Conservation (phyloP, 1,284 basidiomycete genomes). For the Melampsora americana region DNA sequence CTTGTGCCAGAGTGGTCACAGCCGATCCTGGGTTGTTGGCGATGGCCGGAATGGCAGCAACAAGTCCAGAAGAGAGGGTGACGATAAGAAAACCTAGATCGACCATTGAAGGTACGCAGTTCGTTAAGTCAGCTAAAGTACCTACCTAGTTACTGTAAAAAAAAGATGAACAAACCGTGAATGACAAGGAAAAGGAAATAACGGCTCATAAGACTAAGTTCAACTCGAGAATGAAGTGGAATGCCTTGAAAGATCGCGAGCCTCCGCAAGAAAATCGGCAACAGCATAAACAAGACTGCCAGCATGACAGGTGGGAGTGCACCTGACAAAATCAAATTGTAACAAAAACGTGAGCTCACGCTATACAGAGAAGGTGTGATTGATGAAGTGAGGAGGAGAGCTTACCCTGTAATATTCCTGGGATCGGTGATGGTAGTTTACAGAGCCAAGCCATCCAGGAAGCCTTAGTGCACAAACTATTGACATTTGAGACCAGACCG, state of each 20-base stretch:
- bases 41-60: constrained; percentile 66
- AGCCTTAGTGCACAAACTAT: constrained; percentile 65
- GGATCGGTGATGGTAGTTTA: constrained; percentile 60
- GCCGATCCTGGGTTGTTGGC: constrained; percentile 64
- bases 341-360: not conserved
- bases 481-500: constrained; percentile 77
- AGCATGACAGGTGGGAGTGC: constrained; percentile 80
- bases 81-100: constrained; percentile 86
- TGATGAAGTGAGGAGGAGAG: not conserved
- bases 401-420: constrained; percentile 76
- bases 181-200: constrained; percentile 90
- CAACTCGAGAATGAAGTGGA: constrained; percentile 73
- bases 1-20: constrained; percentile 66
- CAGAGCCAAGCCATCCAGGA: constrained; percentile 81
- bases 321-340: constrained; percentile 48
- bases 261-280: constrained; percentile 79
- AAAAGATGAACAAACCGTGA: constrained; percentile 58
- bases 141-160: not conserved
- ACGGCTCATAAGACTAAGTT: constrained; percentile 83
- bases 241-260: constrained; percentile 75
- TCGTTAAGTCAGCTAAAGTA: not conserved
- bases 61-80: constrained; percentile 74
- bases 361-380: not conserved
- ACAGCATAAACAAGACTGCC: constrained; percentile 82
- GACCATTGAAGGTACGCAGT: constrained; percentile 10